Evolutionary conservation across 139 green algal species (phyloP), one percentile per base, ranked within the genome.

Genomic region (Picochlorum sp.): DNA sequence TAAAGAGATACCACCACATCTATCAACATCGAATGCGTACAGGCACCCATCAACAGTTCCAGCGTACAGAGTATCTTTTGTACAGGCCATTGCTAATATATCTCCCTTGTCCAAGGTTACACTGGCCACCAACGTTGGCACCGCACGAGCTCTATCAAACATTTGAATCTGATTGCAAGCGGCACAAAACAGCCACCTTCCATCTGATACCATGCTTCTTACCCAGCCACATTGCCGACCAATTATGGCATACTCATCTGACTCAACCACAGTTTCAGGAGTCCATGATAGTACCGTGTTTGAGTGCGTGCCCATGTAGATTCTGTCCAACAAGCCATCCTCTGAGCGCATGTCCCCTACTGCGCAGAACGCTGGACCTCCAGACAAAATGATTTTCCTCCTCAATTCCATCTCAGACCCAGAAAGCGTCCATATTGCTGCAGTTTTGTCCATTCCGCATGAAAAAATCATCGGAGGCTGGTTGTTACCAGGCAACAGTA

Each of bases 191-290:
- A 87, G 61, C 68, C 72, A 87, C 41, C 74, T 68, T n/a, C 63
- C 58, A 39, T 55, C 43, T 3, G n/a, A 28, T 9, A 65, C 67
- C 16, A 90, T 56, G 3, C 65, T 57, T 4, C 83, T 56, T 31
- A 90, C 83, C 82, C 82, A 90, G 36, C 83, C 66, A 53, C 66
- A 73, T 64, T 90, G 82, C 14, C 65, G 70, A 40, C 80, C 73
- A 37, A 90, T 55, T 8, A 74, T 53, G 18, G 39, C 20, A 20
- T 84, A 55, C 33, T 72, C 67, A 18, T 69, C 67, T 6, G 47
- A 33, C 24, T 70, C 65, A 5, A 86, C 33, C 2, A 67, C 29
- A 1, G 30, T 13, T 5, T 37, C 39, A 1, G 74, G 67, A 44
- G 76, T 72, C 76, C 74, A 88, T 1, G 63, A 68, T 6, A 68